phyloP scores from a whole-genome alignment of 2,329 filamentous ascomycete species.

The Verticillium klebahnii region DNA sequence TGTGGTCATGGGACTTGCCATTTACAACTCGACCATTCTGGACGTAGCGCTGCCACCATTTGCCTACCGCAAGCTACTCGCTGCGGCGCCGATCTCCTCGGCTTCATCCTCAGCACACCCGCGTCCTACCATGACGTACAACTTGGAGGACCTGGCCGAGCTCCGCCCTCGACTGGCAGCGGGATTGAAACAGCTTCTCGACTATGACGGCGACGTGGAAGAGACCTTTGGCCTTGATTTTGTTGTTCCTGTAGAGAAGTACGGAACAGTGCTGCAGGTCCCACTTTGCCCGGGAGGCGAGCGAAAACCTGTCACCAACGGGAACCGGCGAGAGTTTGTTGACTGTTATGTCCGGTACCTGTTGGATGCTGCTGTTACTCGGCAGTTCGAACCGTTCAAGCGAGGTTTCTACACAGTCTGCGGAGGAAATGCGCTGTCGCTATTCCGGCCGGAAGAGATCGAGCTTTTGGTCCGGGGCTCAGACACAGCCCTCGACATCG shows the following conservation, averaged over 20 bases:
- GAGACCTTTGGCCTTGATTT: slow-evolving; percentile 79
- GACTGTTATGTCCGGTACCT: slow-evolving; percentile 77
- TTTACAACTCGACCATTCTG: slow-evolving; percentile 92
- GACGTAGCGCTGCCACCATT: slow-evolving; percentile 86
- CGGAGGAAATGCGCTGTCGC: slow-evolving; percentile 77
- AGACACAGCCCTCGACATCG: slow-evolving; percentile 76
- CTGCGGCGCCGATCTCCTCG: slow-evolving; percentile 63
- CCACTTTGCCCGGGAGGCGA: slow-evolving; percentile 74
- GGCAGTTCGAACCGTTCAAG: slow-evolving; percentile 92
- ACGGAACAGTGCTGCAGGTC: slow-evolving; percentile 61
- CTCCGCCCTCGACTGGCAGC: slow-evolving; percentile 71
- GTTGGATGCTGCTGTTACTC: slow-evolving; percentile 70
- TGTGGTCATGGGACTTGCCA: slow-evolving; percentile 80
- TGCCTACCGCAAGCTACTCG: slow-evolving; percentile 80
- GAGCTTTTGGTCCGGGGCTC: slow-evolving; percentile 82
- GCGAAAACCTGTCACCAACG: slow-evolving; percentile 71
- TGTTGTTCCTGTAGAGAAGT: slow-evolving; percentile 70
- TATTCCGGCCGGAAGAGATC: slow-evolving; percentile 89
- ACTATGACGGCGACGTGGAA: slow-evolving; percentile 81
- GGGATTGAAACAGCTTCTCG: slow-evolving; percentile 71
- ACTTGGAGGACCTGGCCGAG: slow-evolving; percentile 77
- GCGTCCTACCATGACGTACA: slow-evolving; percentile 63
- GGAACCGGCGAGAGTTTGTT: slow-evolving; percentile 81
- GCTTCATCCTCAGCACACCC: slow-evolving; percentile 51
- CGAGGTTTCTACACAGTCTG: slow-evolving; percentile 91